A percentile compares a stretch with the other conserved stretches of the same genome.
Evolutionary conservation across 1,139 yeast species (phyloP).

Genomic region (Sugiyamaella novakii): DNA sequence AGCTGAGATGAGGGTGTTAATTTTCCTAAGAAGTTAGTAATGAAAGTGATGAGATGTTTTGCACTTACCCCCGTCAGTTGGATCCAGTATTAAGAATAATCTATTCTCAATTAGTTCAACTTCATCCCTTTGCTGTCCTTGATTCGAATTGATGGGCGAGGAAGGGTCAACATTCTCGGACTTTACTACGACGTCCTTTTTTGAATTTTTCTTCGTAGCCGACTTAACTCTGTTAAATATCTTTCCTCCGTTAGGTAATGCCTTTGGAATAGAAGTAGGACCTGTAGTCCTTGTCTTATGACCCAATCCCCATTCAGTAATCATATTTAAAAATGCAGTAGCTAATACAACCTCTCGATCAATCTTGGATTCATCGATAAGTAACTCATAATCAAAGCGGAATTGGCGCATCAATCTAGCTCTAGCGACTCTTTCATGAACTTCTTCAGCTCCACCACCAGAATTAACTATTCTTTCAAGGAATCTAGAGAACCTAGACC

Average conservation of each 20-base stretch:
- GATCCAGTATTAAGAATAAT: conserved; percentile 10
- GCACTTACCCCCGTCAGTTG: conserved; percentile 1
- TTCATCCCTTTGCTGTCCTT: too few species aligned
- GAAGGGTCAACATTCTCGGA: neutral
- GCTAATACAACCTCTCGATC: conserved; percentile 56
- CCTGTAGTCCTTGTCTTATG: conserved; percentile 56
- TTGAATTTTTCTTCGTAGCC: neutral
- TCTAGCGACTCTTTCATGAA: conserved; percentile 54
- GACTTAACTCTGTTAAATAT: conserved; percentile 4
- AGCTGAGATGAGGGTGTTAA: neutral
- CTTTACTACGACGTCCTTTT: neutral
- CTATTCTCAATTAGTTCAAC: conserved; percentile 13
- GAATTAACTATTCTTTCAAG: conserved; percentile 57
- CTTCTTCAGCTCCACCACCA: conserved; percentile 58
- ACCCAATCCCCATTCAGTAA: conserved; percentile 65
- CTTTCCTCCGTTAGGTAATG: conserved; percentile 11
- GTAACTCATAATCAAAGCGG: conserved; percentile 60
- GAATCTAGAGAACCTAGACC: conserved; percentile 55
- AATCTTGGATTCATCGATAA: conserved; percentile 51
- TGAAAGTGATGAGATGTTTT: too few species aligned
- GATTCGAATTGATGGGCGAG: too few species aligned
- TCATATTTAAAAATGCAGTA: conserved; percentile 61
- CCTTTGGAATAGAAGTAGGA: conserved; percentile 46
- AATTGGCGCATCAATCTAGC: conserved; percentile 61
- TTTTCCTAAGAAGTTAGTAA: neutral